Evolutionary conservation across 805 yeast species (phyloP).

Genomic region (Sungouiella blattae): DNA sequence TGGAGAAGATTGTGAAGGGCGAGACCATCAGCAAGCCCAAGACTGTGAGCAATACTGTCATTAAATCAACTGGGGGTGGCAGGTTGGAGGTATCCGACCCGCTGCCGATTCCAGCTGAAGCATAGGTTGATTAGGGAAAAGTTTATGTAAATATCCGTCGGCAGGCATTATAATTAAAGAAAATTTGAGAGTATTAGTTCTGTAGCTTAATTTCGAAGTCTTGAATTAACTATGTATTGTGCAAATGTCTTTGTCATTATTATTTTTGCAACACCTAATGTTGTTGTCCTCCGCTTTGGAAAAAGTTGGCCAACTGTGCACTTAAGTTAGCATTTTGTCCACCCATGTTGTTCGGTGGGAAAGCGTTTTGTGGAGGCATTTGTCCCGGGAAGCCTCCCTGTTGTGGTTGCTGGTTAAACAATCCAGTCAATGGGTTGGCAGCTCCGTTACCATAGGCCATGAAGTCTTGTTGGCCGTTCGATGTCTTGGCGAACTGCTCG

Average conservation of each 20-base stretch:
- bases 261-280: too few species aligned
- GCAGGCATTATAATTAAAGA: background rate
- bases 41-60: slow-evolving; percentile 68
- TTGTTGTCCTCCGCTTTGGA: slow-evolving; percentile 22
- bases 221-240: too few species aligned
- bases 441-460: slow-evolving; percentile 30
- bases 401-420: slow-evolving; percentile 30
- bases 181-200: background rate
- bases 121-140: slow-evolving; percentile 5
- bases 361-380: slow-evolving; percentile 6
- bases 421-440: slow-evolving; percentile 47
- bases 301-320: slow-evolving; percentile 37
- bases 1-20: slow-evolving; percentile 81
- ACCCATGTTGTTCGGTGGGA: slow-evolving; percentile 6
- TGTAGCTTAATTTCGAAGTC: too few species aligned
- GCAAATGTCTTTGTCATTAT: too few species aligned
- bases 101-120: slow-evolving; percentile 16
- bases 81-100: slow-evolving; percentile 18
- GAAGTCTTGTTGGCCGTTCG: slow-evolving; percentile 37
- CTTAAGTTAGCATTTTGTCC: slow-evolving; percentile 28
- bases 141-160: background rate
- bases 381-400: slow-evolving; percentile 10
- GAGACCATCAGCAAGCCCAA: slow-evolving; percentile 68
- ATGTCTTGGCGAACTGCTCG: slow-evolving; percentile 36
- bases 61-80: slow-evolving; percentile 19